These are phyloP conservation scores for Wallemia ichthyophaga DNA, from an alignment of 1,284 basidiomycete genomes.

Conservation along the genomic window DNA sequence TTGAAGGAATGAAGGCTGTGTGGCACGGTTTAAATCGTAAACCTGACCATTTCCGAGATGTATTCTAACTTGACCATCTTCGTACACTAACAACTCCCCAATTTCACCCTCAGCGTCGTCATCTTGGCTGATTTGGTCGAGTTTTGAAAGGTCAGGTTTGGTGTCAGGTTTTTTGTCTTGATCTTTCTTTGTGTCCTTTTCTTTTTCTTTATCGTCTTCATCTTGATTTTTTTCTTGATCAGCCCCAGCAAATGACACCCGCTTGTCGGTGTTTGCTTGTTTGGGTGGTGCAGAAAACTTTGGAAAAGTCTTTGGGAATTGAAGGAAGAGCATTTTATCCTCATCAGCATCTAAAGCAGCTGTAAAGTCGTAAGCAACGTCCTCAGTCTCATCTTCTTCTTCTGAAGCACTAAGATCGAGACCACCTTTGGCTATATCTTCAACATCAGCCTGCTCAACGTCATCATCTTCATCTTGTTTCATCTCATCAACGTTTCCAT, in stretches of 20 bases:
- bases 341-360: neutral
- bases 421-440: neutral
- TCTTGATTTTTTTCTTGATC: neutral
- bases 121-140: neutral
- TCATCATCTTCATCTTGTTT: neutral
- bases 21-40: neutral
- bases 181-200: neutral
- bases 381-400: neutral
- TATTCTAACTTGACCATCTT: neutral
- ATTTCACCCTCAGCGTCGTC: neutral
- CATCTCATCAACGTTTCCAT: neutral
- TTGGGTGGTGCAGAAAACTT: neutral
- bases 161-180: neutral
- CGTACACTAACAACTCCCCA: neutral
- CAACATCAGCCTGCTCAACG: neutral
- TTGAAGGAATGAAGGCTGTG: neutral
- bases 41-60: neutral
- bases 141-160: neutral
- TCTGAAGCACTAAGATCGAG: neutral
- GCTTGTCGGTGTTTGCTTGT: neutral
- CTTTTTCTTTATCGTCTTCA: neutral
- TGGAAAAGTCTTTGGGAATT: neutral
- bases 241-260: neutral
- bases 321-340: neutral
- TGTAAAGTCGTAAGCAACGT: neutral